Percentiles rank a stretch among this genome's conserved stretches.
Evolutionary conservation across 2,329 filamentous ascomycete species (phyloP).

Genomic region (Sclerotiophoma versabilis): DNA sequence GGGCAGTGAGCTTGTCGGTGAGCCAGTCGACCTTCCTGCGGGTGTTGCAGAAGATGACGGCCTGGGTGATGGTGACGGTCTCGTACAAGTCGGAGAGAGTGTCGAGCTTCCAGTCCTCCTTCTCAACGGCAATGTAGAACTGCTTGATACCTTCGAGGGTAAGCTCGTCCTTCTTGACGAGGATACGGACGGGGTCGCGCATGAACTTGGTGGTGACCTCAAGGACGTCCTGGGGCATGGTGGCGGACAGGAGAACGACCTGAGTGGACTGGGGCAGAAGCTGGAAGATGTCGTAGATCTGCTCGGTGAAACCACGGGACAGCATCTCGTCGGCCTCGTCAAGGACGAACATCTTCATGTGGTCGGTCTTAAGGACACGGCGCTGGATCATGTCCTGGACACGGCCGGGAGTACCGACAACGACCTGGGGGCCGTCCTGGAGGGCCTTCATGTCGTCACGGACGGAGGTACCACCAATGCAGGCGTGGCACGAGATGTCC

Average conservation of each 20-base stretch:
- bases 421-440: slow-evolving; percentile 93
- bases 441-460: slow-evolving; percentile 99
- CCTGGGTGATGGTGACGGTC: slow-evolving; percentile 98
- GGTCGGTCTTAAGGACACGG: slow-evolving; percentile 93
- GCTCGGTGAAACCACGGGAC: slow-evolving; percentile 98
- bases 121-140: slow-evolving; percentile 99
- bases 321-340: slow-evolving; percentile 99
- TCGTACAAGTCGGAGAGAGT: slow-evolving; percentile 99
- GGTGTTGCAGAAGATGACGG: slow-evolving; percentile 99
- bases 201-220: slow-evolving; percentile 99
- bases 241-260: slow-evolving; percentile 96
- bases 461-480: slow-evolving; percentile 97
- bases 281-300: slow-evolving; percentile 99
- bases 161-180: slow-evolving; percentile 99
- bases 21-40: slow-evolving; percentile 99
- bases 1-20: slow-evolving; percentile 97
- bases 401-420: slow-evolving; percentile 97
- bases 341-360: slow-evolving; percentile 99
- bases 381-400: slow-evolving; percentile 99
- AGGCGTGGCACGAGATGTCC: slow-evolving; percentile 98
- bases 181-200: slow-evolving; percentile 97
- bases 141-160: slow-evolving; percentile 99
- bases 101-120: slow-evolving; percentile 99
- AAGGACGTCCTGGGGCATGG: slow-evolving; percentile 98
- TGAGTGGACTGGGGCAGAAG: slow-evolving; percentile 97